A percentile compares a stretch with the other conserved stretches of the same genome.
These are phyloP conservation scores for Verbascum thapsus DNA, from an alignment of 257 asterid genomes.

Conservation along the genomic window DNA sequence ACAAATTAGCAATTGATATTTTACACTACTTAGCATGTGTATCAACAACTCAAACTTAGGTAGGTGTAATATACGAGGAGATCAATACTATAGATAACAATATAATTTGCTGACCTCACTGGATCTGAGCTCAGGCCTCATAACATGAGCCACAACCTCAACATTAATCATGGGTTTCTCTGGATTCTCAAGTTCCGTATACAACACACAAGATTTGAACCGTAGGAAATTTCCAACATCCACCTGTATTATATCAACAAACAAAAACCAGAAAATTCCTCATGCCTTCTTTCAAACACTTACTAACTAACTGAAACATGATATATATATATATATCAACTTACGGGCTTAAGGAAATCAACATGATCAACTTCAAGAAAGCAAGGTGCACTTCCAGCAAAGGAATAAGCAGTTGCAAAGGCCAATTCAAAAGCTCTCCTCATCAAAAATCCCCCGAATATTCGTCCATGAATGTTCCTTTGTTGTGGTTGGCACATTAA, in stretches of 20 bases:
- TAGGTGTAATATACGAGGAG: neutral
- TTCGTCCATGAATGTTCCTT: conserved; percentile 87
- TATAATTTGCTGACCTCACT: conserved; percentile 62
- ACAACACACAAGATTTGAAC: conserved; percentile 82
- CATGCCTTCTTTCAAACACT: neutral
- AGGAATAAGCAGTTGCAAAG: conserved; percentile 78
- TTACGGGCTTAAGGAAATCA: conserved; percentile 86
- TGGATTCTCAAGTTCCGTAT: conserved; percentile 68
- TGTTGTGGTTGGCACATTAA: conserved; percentile 95
- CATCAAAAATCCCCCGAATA: conserved; percentile 94
- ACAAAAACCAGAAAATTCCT: neutral
- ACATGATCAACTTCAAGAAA: conserved; percentile 92
- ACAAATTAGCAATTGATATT: too few relatives aligned
- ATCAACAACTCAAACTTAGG: neutral
- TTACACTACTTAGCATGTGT: neutral
- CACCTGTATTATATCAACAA: conserved; percentile 55
- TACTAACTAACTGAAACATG: too few relatives aligned
- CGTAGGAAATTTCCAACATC: conserved; percentile 95
- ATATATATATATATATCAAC: too few relatives aligned
- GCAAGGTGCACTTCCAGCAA: conserved; percentile 81
- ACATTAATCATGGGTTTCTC: conserved; percentile 71
- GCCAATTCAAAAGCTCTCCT: conserved; percentile 88
- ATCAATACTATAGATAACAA: conserved; percentile 2
- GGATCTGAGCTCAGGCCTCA: conserved; percentile 78
- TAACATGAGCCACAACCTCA: conserved; percentile 92